phyloP scores from a whole-genome alignment of 2,329 filamentous ascomycete species.

The Piedraia hortae region DNA sequence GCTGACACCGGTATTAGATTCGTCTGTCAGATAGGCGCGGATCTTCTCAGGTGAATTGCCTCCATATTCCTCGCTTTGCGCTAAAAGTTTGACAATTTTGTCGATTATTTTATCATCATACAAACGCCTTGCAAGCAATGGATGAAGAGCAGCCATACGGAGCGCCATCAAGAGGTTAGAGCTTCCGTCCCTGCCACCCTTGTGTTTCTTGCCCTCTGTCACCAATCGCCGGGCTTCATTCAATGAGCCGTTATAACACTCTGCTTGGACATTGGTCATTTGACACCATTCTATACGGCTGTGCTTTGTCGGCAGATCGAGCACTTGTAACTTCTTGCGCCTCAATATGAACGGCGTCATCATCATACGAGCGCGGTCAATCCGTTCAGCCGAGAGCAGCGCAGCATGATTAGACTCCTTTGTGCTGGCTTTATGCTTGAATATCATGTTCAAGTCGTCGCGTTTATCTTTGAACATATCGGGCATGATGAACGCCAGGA shows the following conservation, averaged over 20 bases:
- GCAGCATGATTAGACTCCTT: slow-evolving; percentile 51
- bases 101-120: slow-evolving; percentile 50
- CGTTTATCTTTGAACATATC: slow-evolving; percentile 49
- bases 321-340: slow-evolving; percentile 69
- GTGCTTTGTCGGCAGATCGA: slow-evolving; percentile 55
- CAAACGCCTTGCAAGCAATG: slow-evolving; percentile 56
- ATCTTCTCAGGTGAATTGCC: slow-evolving; percentile 11
- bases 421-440: slow-evolving; percentile 73
- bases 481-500: slow-evolving; percentile 86
- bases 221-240: slow-evolving; percentile 26
- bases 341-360: slow-evolving; percentile 86
- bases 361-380: slow-evolving; percentile 67
- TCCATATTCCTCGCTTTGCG: slow-evolving; percentile 10
- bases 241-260: slow-evolving; percentile 46
- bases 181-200: slow-evolving; percentile 5
- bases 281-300: slow-evolving; percentile 56
- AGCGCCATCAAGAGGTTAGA: slow-evolving; percentile 46
- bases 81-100: slow-evolving; percentile 29
- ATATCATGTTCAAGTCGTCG: slow-evolving; percentile 60
- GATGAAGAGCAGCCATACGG: slow-evolving; percentile 76
- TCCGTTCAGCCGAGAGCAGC: slow-evolving; percentile 63
- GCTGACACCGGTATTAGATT: slow-evolving; percentile 31
- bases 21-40: slow-evolving; percentile 40
- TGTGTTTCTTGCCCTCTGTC: slow-evolving; percentile 24
- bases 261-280: slow-evolving; percentile 42